Evolutionary conservation across 1,284 basidiomycete genomes (phyloP).

Genomic region (Afroboletus lepidellus): DNA sequence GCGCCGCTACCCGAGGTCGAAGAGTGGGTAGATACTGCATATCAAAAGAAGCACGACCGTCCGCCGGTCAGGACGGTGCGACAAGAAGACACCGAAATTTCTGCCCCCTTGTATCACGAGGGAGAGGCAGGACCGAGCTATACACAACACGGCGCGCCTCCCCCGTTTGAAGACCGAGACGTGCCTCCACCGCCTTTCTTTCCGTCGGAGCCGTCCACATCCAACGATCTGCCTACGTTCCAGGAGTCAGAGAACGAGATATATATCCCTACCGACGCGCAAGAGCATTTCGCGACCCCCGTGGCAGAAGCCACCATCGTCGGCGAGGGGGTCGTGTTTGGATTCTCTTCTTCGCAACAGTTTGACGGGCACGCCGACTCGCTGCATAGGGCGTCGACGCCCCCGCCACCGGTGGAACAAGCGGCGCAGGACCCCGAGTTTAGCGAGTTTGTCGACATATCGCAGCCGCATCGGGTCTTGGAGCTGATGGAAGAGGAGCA

Average conservation of each 20-base stretch:
- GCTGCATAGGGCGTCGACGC: constrained; percentile 56
- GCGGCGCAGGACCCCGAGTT: constrained; percentile 64
- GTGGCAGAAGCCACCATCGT: constrained; percentile 42
- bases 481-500: constrained; percentile 54
- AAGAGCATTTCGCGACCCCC: constrained; percentile 38
- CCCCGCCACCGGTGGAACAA: constrained; percentile 71
- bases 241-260: constrained; percentile 74
- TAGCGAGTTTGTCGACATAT: constrained; percentile 59
- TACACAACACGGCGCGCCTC: constrained; percentile 58
- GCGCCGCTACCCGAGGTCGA: constrained; percentile 75
- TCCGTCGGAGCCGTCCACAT: constrained; percentile 58
- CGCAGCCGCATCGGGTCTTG: constrained; percentile 55
- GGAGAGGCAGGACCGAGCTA: constrained; percentile 73
- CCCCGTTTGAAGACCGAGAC: constrained; percentile 79
- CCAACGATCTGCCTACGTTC: constrained; percentile 65
- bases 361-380: constrained; percentile 77
- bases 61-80: constrained; percentile 70
- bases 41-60: constrained; percentile 80
- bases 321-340: constrained; percentile 73
- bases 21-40: constrained; percentile 64
- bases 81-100: constrained; percentile 59
- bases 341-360: constrained; percentile 64
- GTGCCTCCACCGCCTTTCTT: constrained; percentile 73
- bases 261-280: constrained; percentile 53
- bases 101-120: constrained; percentile 61